Conservation (phyloP, 805 yeast species). For the Candida boidinii region DNA sequence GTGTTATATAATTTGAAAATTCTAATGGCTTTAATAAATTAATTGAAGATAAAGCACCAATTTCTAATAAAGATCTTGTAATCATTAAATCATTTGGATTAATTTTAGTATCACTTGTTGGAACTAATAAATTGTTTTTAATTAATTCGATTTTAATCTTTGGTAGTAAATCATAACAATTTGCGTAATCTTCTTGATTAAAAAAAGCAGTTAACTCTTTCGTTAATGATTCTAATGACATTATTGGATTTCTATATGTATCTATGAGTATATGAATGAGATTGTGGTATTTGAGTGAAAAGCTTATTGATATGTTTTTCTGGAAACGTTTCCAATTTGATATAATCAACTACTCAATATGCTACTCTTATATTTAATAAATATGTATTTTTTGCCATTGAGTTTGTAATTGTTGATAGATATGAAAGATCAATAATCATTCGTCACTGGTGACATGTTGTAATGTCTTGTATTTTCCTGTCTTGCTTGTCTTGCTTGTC, state of each 20-base stretch:
- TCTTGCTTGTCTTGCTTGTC: too few species aligned
- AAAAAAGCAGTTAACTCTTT: conserved; percentile 60
- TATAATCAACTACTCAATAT: too few species aligned
- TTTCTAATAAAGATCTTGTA: conserved; percentile 76
- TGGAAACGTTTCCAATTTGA: too few species aligned
- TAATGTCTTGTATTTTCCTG: too few species aligned
- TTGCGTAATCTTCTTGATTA: conserved; percentile 48
- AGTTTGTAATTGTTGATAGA: too few species aligned
- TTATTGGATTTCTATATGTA: conserved; percentile 9
- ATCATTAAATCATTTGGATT: conserved; percentile 62
- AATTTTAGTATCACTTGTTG: conserved; percentile 32
- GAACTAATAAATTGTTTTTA: conserved; percentile 69
- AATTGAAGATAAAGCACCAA: conserved; percentile 78
- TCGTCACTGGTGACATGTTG: too few species aligned
- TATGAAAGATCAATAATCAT: too few species aligned
- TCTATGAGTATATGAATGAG: too few species aligned
- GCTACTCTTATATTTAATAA: too few species aligned
- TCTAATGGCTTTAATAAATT: conserved; percentile 49
- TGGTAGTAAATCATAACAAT: conserved; percentile 55
- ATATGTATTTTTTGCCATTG: too few species aligned
- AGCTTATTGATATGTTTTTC: too few species aligned
- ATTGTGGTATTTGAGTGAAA: too few species aligned
- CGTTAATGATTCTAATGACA: conserved; percentile 64
- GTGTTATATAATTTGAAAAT: conserved; percentile 68
- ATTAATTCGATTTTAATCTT: conserved; percentile 74